Conservation (phyloP, 352 stramenopile genomes). For the Globisporangium mamillatum region DNA sequence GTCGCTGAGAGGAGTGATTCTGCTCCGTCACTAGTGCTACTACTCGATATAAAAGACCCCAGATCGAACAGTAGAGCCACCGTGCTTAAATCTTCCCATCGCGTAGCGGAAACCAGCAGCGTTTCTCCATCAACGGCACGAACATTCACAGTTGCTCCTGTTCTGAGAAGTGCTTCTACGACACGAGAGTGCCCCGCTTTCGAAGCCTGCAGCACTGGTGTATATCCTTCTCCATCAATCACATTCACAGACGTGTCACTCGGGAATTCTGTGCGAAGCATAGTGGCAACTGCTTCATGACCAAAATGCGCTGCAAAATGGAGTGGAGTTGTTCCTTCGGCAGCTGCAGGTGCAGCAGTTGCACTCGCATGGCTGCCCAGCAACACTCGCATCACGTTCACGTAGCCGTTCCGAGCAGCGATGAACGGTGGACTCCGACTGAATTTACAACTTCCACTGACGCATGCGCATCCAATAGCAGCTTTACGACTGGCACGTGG, state of each 20-base stretch:
- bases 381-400: too few species aligned
- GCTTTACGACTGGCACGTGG: too few species aligned
- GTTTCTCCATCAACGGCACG: neutral
- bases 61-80: neutral
- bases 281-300: too few species aligned
- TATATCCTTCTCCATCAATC: neutral
- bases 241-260: neutral
- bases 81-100: neutral
- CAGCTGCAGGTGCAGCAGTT: too few species aligned
- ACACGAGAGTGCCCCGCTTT: neutral
- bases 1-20: neutral
- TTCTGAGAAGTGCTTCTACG: neutral
- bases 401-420: too few species aligned
- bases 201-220: neutral
- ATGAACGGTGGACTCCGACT: too few species aligned
- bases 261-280: too few species aligned
- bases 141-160: neutral
- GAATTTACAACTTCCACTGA: too few species aligned
- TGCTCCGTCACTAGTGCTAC: neutral
- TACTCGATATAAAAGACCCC: neutral
- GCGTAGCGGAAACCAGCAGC: neutral
- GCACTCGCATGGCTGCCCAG: too few species aligned
- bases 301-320: too few species aligned
- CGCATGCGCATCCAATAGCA: too few species aligned
- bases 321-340: too few species aligned